Evolutionary conservation across 306 rosid species (phyloP).

Genomic region (Ormosia emarginata): DNA sequence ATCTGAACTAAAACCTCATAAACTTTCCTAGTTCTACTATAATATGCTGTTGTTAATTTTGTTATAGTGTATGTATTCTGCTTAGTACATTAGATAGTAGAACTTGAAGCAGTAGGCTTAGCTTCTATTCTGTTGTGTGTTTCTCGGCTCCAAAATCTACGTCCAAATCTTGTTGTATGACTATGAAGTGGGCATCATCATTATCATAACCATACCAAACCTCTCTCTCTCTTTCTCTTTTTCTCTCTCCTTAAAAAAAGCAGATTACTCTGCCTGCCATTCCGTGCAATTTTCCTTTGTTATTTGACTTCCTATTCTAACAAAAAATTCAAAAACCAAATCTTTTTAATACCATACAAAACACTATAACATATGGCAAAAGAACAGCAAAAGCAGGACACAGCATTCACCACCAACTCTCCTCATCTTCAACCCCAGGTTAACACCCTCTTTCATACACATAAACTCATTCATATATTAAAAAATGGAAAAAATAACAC

Average conservation of each 20-base stretch:
- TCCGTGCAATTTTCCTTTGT: slow-evolving; percentile 9
- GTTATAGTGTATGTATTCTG: neutral
- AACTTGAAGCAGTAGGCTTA: neutral
- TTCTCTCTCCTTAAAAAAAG: slow-evolving; percentile 31
- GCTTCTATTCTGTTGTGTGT: neutral
- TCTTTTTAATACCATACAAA: neutral
- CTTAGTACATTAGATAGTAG: neutral
- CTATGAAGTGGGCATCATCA: neutral
- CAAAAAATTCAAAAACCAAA: slow-evolving; percentile 4
- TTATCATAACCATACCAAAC: neutral
- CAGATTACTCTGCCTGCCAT: slow-evolving; percentile 11
- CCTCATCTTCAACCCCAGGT: slow-evolving; percentile 8
- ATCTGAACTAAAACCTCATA: neutral
- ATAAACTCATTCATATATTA: neutral
- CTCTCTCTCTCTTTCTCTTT: neutral
- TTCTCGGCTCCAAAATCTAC: neutral
- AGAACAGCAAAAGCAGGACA: slow-evolving; percentile 44
- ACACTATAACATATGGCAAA: slow-evolving; percentile 32
- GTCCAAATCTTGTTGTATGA: neutral
- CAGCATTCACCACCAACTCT: slow-evolving; percentile 20
- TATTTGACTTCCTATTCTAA: slow-evolving; percentile 10
- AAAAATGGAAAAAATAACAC: neutral
- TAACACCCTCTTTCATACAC: neutral
- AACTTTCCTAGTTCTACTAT: neutral
- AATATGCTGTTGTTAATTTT: neutral